Evolutionary conservation across 305 asterid species (phyloP), one percentile per base, ranked within the genome.

Genomic region (Rubia balearica): DNA sequence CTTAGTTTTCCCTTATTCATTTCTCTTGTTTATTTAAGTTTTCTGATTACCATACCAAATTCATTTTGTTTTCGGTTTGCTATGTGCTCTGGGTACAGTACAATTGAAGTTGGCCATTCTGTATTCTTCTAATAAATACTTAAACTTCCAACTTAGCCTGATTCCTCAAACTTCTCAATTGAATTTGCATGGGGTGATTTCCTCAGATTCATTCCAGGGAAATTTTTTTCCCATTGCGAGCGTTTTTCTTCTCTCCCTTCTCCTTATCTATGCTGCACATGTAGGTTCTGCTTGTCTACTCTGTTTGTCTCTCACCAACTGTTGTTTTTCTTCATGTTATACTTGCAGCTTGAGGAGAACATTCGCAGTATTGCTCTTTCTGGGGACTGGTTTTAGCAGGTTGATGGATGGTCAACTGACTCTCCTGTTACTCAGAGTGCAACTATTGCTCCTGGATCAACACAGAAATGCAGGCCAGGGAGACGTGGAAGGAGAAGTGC

Each of bases 381-480:
- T 62, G 86, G 86, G 79, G 98, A 90, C 67, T 95, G 99, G 99
- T 70, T 69, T 55, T 92, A 85, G 85, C 85, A 82, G 76, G 87
- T 84, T 65, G 96, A 87, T 77, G 82, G 84, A 65, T 67, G 82
- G 75, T 78, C 91, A 56, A 72, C 74, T 76, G 92, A 82, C 65
- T 75, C 87, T 71, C 81, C 90, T 40, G 69, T 80, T 71, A 78
- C 79, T 74, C 90, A 82, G 75, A 80, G 75, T 81, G 83, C 86
- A 71, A 69, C 81, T 60, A 83, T 46, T 81, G 87, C 82, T 76
- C 80, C 85, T 76, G 92, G 83, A 73, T 88, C 94, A 69, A 78
- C 83, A 73, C 91, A 92, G 82, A 95, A 92, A 79, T 89, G 89
- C 72, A 86, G 79, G 75, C 92, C 97, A 61, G 98, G 98, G 69